Evolutionary conservation across 345 rosid genomes (phyloP).

Genomic region (Boechera retrofracta): DNA sequence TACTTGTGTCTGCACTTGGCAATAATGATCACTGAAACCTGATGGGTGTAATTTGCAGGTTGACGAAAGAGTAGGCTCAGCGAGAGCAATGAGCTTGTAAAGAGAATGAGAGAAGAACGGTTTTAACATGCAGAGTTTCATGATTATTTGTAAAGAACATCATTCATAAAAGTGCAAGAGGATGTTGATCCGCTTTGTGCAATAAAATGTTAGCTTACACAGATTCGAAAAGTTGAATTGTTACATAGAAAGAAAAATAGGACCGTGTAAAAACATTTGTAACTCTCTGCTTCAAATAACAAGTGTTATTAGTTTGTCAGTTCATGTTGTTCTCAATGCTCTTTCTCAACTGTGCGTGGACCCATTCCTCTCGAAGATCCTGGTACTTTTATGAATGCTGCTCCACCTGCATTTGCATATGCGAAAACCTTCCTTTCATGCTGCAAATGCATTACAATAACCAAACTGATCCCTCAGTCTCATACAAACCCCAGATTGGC

Average conservation of each 20-base stretch:
- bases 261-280: constrained; percentile 39
- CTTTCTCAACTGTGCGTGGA: neutral
- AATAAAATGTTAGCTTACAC: constrained; percentile 38
- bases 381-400: too few relatives aligned
- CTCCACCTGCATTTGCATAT: too few relatives aligned
- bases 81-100: constrained; percentile 82
- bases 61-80: constrained; percentile 58
- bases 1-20: constrained; percentile 13
- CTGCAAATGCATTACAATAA: too few relatives aligned
- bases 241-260: constrained; percentile 42
- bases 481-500: too few relatives aligned
- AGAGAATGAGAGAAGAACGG: constrained; percentile 11
- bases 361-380: too few relatives aligned
- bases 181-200: constrained; percentile 28
- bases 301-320: constrained; percentile 10
- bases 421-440: too few relatives aligned
- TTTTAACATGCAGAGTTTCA: constrained; percentile 31
- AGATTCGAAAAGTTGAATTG: constrained; percentile 28
- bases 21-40: constrained; percentile 20
- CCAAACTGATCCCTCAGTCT: too few relatives aligned
- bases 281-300: constrained; percentile 34
- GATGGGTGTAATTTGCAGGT: constrained; percentile 52
- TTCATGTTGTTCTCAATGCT: constrained; percentile 15
- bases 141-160: constrained; percentile 46
- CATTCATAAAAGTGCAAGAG: constrained; percentile 43